Conservation (phyloP, 2,329 filamentous ascomycete species). For the Cadophora malorum region DNA sequence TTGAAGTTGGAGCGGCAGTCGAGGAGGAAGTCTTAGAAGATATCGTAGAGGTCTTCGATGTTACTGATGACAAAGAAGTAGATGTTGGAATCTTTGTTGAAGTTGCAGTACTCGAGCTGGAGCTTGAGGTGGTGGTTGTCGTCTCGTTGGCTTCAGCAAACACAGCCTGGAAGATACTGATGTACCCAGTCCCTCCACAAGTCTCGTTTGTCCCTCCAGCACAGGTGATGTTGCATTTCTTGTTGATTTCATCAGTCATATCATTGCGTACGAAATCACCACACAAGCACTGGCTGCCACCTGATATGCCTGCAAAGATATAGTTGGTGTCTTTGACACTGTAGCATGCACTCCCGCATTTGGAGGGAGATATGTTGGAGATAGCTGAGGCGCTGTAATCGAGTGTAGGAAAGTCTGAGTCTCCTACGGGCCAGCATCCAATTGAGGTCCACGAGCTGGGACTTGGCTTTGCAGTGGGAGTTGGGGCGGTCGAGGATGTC, state of each 20-base stretch:
- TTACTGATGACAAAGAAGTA: neutral
- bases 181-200: neutral
- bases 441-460: neutral
- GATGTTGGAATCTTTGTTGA: neutral
- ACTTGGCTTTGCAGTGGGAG: neutral
- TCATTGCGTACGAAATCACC: neutral
- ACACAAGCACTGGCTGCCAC: neutral
- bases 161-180: neutral
- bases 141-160: neutral
- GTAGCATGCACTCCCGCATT: neutral
- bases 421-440: conserved; percentile 1
- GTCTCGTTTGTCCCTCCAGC: neutral
- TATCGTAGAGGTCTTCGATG: neutral
- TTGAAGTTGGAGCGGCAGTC: neutral
- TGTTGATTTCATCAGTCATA: neutral
- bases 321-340: neutral
- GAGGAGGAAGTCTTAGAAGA: neutral
- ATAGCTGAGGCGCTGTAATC: conserved; percentile 1
- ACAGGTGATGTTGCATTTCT: conserved; percentile 5
- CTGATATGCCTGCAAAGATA: neutral
- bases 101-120: neutral
- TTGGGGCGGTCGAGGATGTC: neutral
- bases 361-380: neutral
- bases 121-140: neutral
- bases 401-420: neutral